Evolutionary conservation across 2,329 filamentous ascomycete species (phyloP).

Genomic region (Fusarium oxysporum): DNA sequence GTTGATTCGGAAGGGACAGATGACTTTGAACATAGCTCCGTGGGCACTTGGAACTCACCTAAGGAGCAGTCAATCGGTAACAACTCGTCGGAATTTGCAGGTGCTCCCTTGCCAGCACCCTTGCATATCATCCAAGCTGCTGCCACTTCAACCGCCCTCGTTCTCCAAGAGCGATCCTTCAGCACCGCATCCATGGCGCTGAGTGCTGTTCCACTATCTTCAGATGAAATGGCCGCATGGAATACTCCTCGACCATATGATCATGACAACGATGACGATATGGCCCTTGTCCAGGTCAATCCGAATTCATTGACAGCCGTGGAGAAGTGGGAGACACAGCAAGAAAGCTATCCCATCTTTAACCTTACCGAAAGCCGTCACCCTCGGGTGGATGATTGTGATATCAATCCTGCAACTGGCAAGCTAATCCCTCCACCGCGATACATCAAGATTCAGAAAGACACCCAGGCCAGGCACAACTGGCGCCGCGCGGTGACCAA

Average conservation of each 20-base stretch:
- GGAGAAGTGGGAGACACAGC: slow-evolving; percentile 4
- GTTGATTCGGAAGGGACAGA: not conserved
- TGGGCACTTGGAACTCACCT: slow-evolving; percentile 22
- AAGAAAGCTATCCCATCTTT: not conserved
- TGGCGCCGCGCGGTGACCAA: slow-evolving; percentile 48
- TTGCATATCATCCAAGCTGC: slow-evolving; percentile 38
- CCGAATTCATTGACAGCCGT: not conserved
- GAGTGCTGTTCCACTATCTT: slow-evolving; percentile 8
- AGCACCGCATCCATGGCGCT: slow-evolving; percentile 20
- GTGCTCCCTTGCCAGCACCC: slow-evolving; percentile 31
- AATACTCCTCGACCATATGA: not conserved
- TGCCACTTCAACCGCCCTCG: not conserved
- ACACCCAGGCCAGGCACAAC: slow-evolving; percentile 24
- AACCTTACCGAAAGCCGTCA: not conserved
- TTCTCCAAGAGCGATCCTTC: not conserved
- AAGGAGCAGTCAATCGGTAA: not conserved
- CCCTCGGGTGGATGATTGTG: slow-evolving; percentile 35
- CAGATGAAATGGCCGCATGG: not conserved
- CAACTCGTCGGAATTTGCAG: not conserved
- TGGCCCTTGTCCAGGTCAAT: not conserved
- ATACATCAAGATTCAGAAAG: slow-evolving; percentile 48
- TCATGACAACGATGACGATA: not conserved
- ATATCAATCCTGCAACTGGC: slow-evolving; percentile 55
- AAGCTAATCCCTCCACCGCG: slow-evolving; percentile 48
- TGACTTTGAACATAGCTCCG: not conserved